Percentiles rank a stretch among this genome's conserved stretches.
Conservation (phyloP, 768 basidiomycete species). For the Boletus rubescentipes region DNA sequence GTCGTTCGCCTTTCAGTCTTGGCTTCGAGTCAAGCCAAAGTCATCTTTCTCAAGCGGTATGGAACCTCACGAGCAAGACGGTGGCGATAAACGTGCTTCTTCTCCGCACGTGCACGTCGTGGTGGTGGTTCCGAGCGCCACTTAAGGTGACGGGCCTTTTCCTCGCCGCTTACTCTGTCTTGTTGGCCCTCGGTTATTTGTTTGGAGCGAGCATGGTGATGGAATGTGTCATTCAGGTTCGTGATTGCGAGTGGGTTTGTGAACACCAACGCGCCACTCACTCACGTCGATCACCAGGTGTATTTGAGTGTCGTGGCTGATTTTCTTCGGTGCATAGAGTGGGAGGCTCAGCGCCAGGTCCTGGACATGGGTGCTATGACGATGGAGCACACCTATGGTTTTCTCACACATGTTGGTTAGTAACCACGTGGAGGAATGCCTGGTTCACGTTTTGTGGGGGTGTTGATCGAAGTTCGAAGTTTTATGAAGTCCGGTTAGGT, state of each 20-base stretch:
- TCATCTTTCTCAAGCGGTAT: not conserved
- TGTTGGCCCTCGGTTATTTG: not conserved
- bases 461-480: too few relatives aligned
- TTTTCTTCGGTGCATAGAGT: slow-evolving; percentile 9
- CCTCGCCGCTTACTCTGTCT: not conserved
- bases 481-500: too few relatives aligned
- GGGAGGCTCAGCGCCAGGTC: slow-evolving; percentile 5
- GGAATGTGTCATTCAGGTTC: not conserved
- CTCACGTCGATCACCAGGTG: not conserved
- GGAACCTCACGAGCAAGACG: not conserved
- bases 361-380: not conserved
- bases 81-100: not conserved
- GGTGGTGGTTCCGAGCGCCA: slow-evolving; percentile 12
- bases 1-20: not conserved
- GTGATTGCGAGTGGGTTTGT: not conserved
- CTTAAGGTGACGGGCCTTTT: not conserved
- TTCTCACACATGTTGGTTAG: too few relatives aligned
- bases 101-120: not conserved
- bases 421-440: too few relatives aligned
- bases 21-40: not conserved
- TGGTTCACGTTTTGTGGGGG: not conserved
- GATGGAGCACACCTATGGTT: not conserved
- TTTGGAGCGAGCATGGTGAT: not conserved
- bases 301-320: not conserved
- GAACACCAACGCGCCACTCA: not conserved